Base-by-base conservation (phyloP, 2,329 filamentous ascomycete species). In the Dactylellina leptospora region DNA sequence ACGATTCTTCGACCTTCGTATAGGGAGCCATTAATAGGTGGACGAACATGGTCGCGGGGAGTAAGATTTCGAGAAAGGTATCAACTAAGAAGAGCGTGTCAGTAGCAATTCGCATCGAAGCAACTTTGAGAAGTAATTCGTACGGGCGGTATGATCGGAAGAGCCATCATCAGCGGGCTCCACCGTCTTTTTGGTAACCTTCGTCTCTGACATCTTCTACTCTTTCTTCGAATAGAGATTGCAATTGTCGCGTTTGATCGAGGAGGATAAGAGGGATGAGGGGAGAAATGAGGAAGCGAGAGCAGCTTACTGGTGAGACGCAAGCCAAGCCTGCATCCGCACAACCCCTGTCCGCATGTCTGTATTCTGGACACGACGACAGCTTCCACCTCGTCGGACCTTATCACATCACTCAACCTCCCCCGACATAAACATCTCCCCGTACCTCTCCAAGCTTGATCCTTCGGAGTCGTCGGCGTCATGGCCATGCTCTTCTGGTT, bases 1-100 rank as follows among this genome's bases (percentile, higher is more conserved):
- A 97, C 0, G 93, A 97, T 81, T 99, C 95, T 80, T 99, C 95
- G 70, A 99, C 95, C 80, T 99, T 99, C 64, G 93, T 97, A 82
- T 96, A 93, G 0, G 95, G 95, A 9, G 93, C 87, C 22, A 87
- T 79, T 73, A 87, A 78, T 61, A 96, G 86, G 80, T 96, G 91
- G 60, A 90, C 61, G 68, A 90, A 79, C 76, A 91, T 83, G 30
- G 88, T 78, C 1, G 83, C 79, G 0, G 90, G 89, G 66, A 92
- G 82, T 53, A 88, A 80, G 74, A 87, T 78, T 58, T 81, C 79
- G 40, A 88, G 77, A 13, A 83, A 66, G 25, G 79, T 75, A 75
- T 86, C 84, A 85, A 78, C 75, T 76, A 72, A 20, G 10, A 33
- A 23, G 13, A 9, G 27, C 40, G 36, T 5, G 27, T 51, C 42